These are phyloP conservation scores for Hibiscus tridactylites DNA, from an alignment of 345 rosid genomes.

Conservation along the genomic window DNA sequence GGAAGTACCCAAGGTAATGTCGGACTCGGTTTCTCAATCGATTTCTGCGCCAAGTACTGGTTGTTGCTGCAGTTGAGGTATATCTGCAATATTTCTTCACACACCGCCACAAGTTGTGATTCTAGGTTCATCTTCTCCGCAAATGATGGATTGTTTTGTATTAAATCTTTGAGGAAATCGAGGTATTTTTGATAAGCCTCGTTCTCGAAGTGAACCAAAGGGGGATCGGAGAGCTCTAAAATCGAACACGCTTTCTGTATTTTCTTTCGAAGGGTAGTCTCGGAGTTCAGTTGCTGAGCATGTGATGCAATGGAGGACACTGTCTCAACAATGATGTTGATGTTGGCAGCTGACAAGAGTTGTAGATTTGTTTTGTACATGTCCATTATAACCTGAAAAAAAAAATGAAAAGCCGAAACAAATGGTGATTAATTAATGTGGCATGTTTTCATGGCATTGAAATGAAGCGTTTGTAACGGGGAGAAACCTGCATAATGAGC, in stretches of 20 bases:
- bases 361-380: constrained; percentile 45
- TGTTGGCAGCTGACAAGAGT: constrained; percentile 40
- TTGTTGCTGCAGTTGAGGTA: constrained; percentile 31
- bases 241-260: constrained; percentile 66
- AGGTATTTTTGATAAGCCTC: constrained; percentile 72
- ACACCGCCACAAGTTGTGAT: constrained; percentile 40
- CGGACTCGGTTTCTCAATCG: neutral
- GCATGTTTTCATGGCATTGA: neutral
- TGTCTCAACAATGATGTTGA: constrained; percentile 41
- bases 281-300: constrained; percentile 58
- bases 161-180: constrained; percentile 48
- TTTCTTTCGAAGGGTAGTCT: constrained; percentile 47
- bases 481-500: constrained; percentile 58
- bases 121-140: constrained; percentile 48
- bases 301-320: constrained; percentile 56
- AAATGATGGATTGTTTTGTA: constrained; percentile 30
- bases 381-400: constrained; percentile 61
- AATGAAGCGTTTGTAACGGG: neutral
- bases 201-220: constrained; percentile 80
- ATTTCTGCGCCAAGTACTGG: neutral
- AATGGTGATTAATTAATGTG: neutral
- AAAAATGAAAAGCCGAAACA: constrained; percentile 16
- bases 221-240: constrained; percentile 72
- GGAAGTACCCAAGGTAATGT: neutral
- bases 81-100: constrained; percentile 50